Conservation (phyloP, 2,329 filamentous ascomycete genomes). For the Didymosphaeria variabile region DNA sequence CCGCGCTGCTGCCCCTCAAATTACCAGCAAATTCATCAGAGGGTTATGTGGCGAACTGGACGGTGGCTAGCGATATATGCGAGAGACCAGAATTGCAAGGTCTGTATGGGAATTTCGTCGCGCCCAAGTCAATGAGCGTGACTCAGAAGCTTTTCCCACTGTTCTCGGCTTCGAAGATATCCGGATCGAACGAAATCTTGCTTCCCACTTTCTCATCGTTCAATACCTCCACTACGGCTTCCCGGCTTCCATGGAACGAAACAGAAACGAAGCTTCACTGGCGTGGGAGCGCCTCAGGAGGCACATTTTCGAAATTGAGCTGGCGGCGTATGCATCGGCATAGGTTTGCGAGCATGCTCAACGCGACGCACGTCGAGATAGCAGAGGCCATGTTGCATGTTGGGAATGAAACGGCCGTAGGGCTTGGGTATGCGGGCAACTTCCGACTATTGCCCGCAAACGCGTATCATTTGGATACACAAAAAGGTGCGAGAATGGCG, state of each 20-base stretch:
- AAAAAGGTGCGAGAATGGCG: constrained; percentile 31
- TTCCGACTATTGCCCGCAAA: constrained; percentile 50
- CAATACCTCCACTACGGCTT: constrained; percentile 39
- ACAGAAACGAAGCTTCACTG: constrained; percentile 56
- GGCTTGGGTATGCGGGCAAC: constrained; percentile 46
- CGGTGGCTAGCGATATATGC: constrained; percentile 54
- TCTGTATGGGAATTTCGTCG: constrained; percentile 60
- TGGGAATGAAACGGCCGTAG: constrained; percentile 24
- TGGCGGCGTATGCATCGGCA: constrained; percentile 80
- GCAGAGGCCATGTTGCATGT: constrained; percentile 53
- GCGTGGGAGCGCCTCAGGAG: constrained; percentile 59
- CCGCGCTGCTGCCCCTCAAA: constrained; percentile 42
- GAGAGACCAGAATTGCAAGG: constrained; percentile 54
- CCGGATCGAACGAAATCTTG: constrained; percentile 61
- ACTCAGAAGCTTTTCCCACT: constrained; percentile 58
- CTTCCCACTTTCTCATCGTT: constrained; percentile 55
- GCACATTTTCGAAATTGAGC: constrained; percentile 59
- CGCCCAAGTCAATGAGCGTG: constrained; percentile 54
- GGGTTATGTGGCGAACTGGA: constrained; percentile 60
- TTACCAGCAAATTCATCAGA: constrained; percentile 45
- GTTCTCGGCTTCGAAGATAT: constrained; percentile 59
- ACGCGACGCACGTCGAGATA: constrained; percentile 64
- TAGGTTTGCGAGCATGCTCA: constrained; percentile 77
- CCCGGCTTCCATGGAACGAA: constrained; percentile 48
- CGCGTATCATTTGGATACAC: constrained; percentile 26